These are phyloP conservation scores for Barbarea vulgaris DNA, from an alignment of 345 rosid genomes.

Conservation along the genomic window DNA sequence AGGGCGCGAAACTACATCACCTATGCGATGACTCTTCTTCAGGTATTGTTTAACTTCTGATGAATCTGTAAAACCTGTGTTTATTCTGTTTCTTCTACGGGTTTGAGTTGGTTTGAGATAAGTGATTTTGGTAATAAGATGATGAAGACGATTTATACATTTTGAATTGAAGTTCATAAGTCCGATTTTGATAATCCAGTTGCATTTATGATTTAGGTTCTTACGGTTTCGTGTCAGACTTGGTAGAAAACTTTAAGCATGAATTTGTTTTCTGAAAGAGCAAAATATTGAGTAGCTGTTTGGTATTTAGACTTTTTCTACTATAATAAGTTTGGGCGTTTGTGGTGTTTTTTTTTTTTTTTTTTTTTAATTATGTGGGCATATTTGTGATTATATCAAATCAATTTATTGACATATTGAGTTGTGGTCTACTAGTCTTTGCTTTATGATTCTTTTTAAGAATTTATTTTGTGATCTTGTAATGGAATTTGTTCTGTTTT, in stretches of 20 bases:
- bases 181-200: background rate
- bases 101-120: background rate
- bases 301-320: background rate
- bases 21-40: constrained; percentile 82
- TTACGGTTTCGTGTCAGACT: background rate
- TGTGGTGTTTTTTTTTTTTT: background rate
- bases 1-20: constrained; percentile 87
- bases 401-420: background rate
- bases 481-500: background rate
- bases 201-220: constrained; percentile 1
- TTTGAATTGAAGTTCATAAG: background rate
- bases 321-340: background rate
- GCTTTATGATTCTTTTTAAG: background rate
- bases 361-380: background rate
- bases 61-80: constrained; percentile 13
- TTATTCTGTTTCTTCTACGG: background rate
- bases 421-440: background rate
- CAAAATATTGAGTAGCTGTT: background rate
- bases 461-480: background rate
- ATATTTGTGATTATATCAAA: background rate
- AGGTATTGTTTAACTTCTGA: constrained; percentile 42
- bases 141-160: background rate
- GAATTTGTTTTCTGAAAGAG: background rate
- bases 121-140: background rate
- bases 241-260: background rate